Base-by-base conservation (phyloP, 345 rosid species). In the Bruguiera gymnorhiza region DNA sequence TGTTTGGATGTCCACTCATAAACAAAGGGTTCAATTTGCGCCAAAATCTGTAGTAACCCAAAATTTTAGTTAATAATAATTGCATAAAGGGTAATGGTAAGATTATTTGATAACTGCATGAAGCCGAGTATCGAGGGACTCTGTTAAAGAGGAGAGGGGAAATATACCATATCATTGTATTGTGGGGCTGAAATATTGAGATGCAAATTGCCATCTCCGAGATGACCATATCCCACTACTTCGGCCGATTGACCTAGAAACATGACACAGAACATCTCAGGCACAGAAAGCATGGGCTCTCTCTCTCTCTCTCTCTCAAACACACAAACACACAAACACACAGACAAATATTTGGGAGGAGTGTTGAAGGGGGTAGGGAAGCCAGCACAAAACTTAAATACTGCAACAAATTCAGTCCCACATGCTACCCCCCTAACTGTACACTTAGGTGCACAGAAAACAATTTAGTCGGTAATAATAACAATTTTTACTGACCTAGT, bases 181-280 rank as follows among this genome's bases (percentile, higher is more conserved):
- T 73, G 79, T 24, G 85, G 76, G 7, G 89, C 86, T 58, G 96
- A 95, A 76, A 95, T 75, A 76, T 95, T 92, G 50, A 95, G 92
- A 79, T 95, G 99, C 73, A 95, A 82, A 82, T 95, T 95, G 31
- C 97, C 89, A 20, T 95, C 97, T 66, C 99, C 97, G 8, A 95
- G 96, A 83, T 95, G 98, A 69, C 99, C 99, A 66, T 88, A 92
- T 69, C 80, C 98, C 78, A 90, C 79, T 19, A 90, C 99, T 72
- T 78, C 84, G 39, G 91, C 98, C 26, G 67, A 82, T 68, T 81
- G 76, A 80, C 89, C 99, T 95, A 79, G 71, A 69, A 69, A 65
- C 50, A 62, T 19, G 20, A 60, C 9, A 56, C 51, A 62, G 36
- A 23, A 31, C 18, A 61, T 15, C 5, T 43, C 50, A 43, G 50